Percentiles rank a stretch among this genome's conserved stretches.
These are phyloP conservation scores for Exophiala xenobiotica DNA, from an alignment of 2,329 filamentous ascomycete species.

Conservation along the genomic window DNA sequence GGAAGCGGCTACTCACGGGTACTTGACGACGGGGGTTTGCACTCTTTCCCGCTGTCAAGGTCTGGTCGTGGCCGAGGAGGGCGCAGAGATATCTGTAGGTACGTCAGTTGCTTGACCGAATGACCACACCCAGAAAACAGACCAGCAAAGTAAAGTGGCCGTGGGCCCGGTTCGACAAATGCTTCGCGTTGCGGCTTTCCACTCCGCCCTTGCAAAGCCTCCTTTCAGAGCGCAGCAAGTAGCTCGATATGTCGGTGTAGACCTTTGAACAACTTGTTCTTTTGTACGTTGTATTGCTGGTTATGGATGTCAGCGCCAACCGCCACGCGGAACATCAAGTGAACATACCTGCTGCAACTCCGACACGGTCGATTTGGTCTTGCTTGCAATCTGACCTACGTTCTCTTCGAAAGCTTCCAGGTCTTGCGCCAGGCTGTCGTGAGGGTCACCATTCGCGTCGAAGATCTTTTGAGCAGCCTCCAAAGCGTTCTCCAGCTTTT, in stretches of 20 bases:
- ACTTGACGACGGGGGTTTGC: too few relatives aligned
- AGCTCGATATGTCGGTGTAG: slow-evolving; percentile 20
- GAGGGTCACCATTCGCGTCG: not conserved
- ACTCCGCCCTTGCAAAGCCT: too few relatives aligned
- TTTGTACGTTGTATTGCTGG: slow-evolving; percentile 21
- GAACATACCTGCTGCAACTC: slow-evolving; percentile 23
- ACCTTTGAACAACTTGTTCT: slow-evolving; percentile 19
- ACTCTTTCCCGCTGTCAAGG: too few relatives aligned
- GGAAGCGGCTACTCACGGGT: too few relatives aligned
- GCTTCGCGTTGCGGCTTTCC: not conserved
- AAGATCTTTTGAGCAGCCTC: slow-evolving; percentile 4
- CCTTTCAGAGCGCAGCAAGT: slow-evolving; percentile 16
- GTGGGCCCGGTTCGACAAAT: not conserved
- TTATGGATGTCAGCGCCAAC: not conserved
- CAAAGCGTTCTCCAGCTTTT: slow-evolving; percentile 8
- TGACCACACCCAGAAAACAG: too few relatives aligned
- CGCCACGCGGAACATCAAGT: not conserved
- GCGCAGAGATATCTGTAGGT: too few relatives aligned
- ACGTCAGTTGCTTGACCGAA: too few relatives aligned
- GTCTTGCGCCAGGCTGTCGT: slow-evolving; percentile 9
- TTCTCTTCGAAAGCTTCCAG: slow-evolving; percentile 11
- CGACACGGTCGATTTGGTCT: slow-evolving; percentile 15
- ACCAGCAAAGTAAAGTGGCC: too few relatives aligned
- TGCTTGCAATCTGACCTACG: slow-evolving; percentile 13
- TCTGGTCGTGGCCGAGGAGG: too few relatives aligned